Conservation (phyloP, 1,284 basidiomycete species). For the Pseudozyma pruni region DNA sequence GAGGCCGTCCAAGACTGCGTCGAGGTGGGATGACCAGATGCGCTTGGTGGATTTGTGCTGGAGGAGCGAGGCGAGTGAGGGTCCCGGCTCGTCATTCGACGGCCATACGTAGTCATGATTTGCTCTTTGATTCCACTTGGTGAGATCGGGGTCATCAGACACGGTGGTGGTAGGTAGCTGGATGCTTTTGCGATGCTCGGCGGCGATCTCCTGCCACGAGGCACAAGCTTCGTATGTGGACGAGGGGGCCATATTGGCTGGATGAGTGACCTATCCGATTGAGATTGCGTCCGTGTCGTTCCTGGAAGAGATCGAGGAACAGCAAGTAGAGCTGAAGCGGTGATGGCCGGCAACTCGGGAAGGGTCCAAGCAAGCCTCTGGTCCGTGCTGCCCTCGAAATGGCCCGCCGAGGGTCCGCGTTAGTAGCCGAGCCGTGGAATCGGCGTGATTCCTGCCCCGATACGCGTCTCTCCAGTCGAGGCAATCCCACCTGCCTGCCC, state of each 20-base stretch:
- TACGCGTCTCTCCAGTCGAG: no score
- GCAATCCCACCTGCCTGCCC: no score
- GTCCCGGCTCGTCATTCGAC: conserved; percentile 17
- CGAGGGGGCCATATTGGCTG: background rate
- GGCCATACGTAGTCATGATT: conserved; percentile 9
- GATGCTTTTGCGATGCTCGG: conserved; percentile 18
- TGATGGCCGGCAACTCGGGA: no score
- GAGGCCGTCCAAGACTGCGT: conserved; percentile 8
- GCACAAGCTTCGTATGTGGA: conserved; percentile 7
- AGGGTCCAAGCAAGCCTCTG: no score
- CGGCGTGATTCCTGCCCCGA: no score
- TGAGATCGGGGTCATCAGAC: conserved; percentile 8
- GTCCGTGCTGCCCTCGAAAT: no score
- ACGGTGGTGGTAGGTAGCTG: conserved; percentile 6
- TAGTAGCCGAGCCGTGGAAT: no score
- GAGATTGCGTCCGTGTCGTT: no score
- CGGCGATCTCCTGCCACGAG: conserved; percentile 28
- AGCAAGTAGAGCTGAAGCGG: no score
- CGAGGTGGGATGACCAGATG: conserved; percentile 23
- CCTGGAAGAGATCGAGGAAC: no score
- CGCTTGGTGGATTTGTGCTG: conserved; percentile 1
- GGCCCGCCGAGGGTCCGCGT: no score
- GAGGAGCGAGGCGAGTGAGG: conserved; percentile 20
- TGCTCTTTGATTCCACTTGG: conserved; percentile 16
- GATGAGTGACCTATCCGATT: no score